These are phyloP conservation scores for Lachancea lanzarotensis DNA, from an alignment of 805 yeast genomes.

Conservation along the genomic window DNA sequence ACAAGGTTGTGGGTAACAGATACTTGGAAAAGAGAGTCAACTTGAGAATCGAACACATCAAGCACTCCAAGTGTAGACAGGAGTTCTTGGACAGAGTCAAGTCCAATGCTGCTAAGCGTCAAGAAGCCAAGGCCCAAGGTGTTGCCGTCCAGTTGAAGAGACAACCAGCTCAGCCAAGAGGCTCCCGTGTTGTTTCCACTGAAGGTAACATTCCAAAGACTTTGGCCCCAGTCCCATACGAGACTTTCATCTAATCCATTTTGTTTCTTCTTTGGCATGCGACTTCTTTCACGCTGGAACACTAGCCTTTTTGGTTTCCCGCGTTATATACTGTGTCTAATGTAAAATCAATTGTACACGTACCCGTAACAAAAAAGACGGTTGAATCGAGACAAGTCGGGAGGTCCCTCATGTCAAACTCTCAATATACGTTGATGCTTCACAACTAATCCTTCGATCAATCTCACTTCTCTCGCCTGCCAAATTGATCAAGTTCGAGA, in stretches of 20 bases:
- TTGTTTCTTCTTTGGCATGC: constrained; percentile 14
- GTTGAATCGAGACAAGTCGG: too few species aligned
- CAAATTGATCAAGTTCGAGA: too few species aligned
- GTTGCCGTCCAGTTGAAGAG: constrained; percentile 89
- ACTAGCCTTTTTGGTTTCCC: constrained; percentile 11
- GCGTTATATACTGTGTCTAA: constrained; percentile 21
- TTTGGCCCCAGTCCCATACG: constrained; percentile 98
- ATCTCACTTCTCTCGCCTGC: too few species aligned
- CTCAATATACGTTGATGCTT: too few species aligned
- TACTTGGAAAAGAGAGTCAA: constrained; percentile 98
- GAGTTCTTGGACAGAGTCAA: constrained; percentile 99
- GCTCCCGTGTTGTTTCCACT: constrained; percentile 75
- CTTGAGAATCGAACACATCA: constrained; percentile 97
- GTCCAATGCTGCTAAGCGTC: constrained; percentile 87
- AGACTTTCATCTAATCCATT: constrained; percentile 85
- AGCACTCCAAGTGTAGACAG: constrained; percentile 99
- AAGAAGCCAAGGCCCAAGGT: constrained; percentile 94
- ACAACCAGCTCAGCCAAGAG: constrained; percentile 98
- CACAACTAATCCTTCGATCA: too few species aligned
- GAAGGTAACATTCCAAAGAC: constrained; percentile 86
- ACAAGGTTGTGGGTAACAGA: constrained; percentile 99
- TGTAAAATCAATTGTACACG: constrained; percentile 21
- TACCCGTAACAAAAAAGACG: constrained; percentile 9
- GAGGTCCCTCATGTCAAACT: too few species aligned
- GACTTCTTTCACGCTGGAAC: constrained; percentile 7